Base-by-base conservation (phyloP, 257 asterid genomes). In the Leonotis leonurus region DNA sequence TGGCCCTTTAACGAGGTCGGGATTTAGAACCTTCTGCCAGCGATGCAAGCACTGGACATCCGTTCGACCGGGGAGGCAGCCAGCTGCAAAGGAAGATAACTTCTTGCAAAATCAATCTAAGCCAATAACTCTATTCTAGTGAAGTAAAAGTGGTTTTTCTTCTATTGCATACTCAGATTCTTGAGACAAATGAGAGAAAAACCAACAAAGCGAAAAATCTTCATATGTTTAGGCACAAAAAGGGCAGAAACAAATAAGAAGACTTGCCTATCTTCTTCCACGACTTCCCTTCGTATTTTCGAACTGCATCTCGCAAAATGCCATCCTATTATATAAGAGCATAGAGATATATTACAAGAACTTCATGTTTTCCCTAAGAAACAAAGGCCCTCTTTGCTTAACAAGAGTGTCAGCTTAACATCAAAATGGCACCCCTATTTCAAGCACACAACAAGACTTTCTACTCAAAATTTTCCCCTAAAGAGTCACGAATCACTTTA, bases 31-130 rank as follows among this genome's bases (percentile, higher is more conserved):
- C 39, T 84, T 81, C 63, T 73, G 80, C 85, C 84, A 84, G 1
- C 88, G 85, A 50, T 84, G 87, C 73, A 79, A 62, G 70, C 91
- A 84, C 43, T 77, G 91, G 3, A 75, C 80, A 18, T 79, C 82
- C 24, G 84, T 70, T 73, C 86, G 80, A 60, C 74, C 75, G 29
- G 82, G 76, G 26, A 84, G 75, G 51, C 73, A 62, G 6, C 62
- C 59, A 5, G 85, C 90, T 83, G 77, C 66, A 76, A 56, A 49
- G 26, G 0, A 55, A 36, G 26, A 46, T n/a, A n/a, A n/a, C n/a
- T 25, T 24, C 17, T 11, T 39, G 10, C 14, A 10, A 17, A 52
- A 51, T 27, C 12, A 44, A 30, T n/a, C 9, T 20, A 5, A 25
- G 24, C 60, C 26, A 14, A 43, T n/a, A n/a, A n/a, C n/a, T n/a